phyloP scores from a whole-genome alignment of 1,284 basidiomycete genomes.

The Clitocybe nebularis region DNA sequence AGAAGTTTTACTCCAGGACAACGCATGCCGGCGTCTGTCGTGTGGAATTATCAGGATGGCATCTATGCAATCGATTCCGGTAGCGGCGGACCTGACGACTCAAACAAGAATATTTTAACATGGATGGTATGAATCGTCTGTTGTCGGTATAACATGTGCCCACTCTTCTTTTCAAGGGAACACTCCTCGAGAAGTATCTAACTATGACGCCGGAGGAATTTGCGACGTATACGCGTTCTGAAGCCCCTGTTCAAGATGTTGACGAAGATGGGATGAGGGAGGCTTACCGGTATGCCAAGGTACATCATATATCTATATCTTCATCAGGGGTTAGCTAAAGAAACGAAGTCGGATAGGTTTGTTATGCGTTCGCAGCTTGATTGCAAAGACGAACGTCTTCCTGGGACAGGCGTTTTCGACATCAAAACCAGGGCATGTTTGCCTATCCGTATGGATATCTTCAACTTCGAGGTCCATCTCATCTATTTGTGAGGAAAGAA shows the following conservation, averaged over 20 bases:
- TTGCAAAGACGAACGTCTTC: conserved; percentile 77
- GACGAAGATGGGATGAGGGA: conserved; percentile 47
- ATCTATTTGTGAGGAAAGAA: neutral
- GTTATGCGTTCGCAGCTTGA: conserved; percentile 97
- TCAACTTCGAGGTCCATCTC: conserved; percentile 72
- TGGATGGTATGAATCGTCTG: conserved; percentile 62
- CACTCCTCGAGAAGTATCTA: conserved; percentile 86
- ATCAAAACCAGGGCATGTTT: conserved; percentile 92
- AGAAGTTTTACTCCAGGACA: conserved; percentile 77
- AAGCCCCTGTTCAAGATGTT: conserved; percentile 33
- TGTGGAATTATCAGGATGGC: conserved; percentile 62
- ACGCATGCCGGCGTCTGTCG: conserved; percentile 73
- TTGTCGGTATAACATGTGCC: neutral
- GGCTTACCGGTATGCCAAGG: conserved; percentile 83
- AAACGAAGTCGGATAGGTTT: conserved; percentile 62
- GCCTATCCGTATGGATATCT: conserved; percentile 81
- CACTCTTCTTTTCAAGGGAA: conserved; percentile 52
- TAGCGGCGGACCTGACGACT: conserved; percentile 37
- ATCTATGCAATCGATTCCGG: conserved; percentile 82
- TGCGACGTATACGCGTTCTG: conserved; percentile 51
- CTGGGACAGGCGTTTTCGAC: conserved; percentile 91
- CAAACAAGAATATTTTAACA: conserved; percentile 71
- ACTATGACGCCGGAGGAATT: conserved; percentile 71
- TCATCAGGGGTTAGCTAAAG: conserved; percentile 3
- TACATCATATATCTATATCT: conserved; percentile 25